A percentile compares a stretch with the other conserved stretches of the same genome.
phyloP scores from a whole-genome alignment of 176 grass and related monocot species.

The Zizania latifolia region DNA sequence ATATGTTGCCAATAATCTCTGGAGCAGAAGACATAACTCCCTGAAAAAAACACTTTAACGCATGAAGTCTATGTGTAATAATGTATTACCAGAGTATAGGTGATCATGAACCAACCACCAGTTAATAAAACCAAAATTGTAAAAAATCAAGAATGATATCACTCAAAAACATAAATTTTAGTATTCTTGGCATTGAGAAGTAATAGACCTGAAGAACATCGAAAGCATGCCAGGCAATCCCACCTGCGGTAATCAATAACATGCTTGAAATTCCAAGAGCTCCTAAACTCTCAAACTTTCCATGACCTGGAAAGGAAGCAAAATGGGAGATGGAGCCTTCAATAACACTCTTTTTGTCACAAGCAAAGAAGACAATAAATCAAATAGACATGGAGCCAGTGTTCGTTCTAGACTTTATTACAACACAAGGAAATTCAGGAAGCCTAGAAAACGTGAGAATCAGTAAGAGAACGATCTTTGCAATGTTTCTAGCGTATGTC shows the following conservation, averaged over 20 bases:
- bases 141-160: slow-evolving; percentile 1
- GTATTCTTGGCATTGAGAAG: slow-evolving; percentile 21
- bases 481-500: not conserved
- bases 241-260: slow-evolving; percentile 85
- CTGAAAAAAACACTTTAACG: slow-evolving; percentile 42
- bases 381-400: not conserved
- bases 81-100: not conserved
- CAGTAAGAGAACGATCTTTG: not conserved
- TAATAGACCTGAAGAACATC: slow-evolving; percentile 90
- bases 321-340: slow-evolving; percentile 2
- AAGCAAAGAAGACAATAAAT: not conserved
- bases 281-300: slow-evolving; percentile 89
- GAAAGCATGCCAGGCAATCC: slow-evolving; percentile 96
- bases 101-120: slow-evolving; percentile 1
- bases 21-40: slow-evolving; percentile 55
- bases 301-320: slow-evolving; percentile 57
- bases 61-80: slow-evolving; percentile 12
- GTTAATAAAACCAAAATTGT: not conserved
- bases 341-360: not conserved
- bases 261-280: slow-evolving; percentile 91
- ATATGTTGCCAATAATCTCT: slow-evolving; percentile 43
- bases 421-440: not conserved
- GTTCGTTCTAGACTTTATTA: not conserved
- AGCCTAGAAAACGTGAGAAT: slow-evolving; percentile 7
- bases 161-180: not conserved